A percentile compares a stretch with the other conserved stretches of the same genome.
Evolutionary conservation across 805 yeast species (phyloP).

Genomic region (Saccharomyces cerevisiae): DNA sequence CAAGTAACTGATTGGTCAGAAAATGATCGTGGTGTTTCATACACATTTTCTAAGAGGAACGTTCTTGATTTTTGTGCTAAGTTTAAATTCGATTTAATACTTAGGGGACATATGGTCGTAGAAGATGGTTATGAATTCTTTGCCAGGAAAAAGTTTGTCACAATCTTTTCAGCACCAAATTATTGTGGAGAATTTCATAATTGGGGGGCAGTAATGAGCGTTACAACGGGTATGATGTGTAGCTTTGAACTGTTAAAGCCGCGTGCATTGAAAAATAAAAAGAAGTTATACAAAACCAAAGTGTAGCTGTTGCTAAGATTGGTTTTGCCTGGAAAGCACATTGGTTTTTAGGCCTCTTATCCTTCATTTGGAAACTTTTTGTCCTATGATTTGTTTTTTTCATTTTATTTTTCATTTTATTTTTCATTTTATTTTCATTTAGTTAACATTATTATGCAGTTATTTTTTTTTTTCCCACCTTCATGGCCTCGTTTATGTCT

Average conservation of each 20-base stretch:
- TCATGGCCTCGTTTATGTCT: neutral
- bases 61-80: constrained; percentile 56
- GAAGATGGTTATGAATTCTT: constrained; percentile 84
- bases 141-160: constrained; percentile 63
- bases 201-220: constrained; percentile 75
- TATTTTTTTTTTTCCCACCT: neutral
- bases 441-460: neutral
- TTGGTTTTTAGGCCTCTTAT: neutral
- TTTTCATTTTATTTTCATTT: neutral
- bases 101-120: constrained; percentile 83
- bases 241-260: constrained; percentile 67
- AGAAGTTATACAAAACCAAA: neutral
- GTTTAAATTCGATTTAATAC: constrained; percentile 66
- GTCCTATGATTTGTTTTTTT: neutral
- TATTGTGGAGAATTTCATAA: constrained; percentile 76
- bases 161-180: constrained; percentile 76
- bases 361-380: neutral
- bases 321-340: neutral
- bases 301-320: neutral
- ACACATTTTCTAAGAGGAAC: constrained; percentile 62
- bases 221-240: constrained; percentile 58
- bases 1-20: constrained; percentile 54
- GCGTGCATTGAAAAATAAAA: constrained; percentile 15
- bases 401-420: too few species aligned
- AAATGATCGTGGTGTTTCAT: constrained; percentile 78